Base-by-base conservation (phyloP, 495 filamentous ascomycete species). In the Cercophora scortea region DNA sequence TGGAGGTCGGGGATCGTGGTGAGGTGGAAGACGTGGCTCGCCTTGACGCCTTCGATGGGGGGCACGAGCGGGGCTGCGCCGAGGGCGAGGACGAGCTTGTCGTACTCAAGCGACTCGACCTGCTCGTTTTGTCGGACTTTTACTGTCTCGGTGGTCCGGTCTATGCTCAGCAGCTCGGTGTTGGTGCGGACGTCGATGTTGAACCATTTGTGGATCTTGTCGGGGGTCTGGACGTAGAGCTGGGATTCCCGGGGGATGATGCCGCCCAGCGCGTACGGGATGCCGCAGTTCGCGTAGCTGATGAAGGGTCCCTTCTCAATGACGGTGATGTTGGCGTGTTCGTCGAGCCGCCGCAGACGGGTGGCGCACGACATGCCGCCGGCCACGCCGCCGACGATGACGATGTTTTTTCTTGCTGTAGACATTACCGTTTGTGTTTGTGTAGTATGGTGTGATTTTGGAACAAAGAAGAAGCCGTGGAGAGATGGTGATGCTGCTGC, bases 281-380 rank as follows among this genome's bases (percentile, higher is more conserved):
- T 61, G 3, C 66, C 66, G 51, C 64, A 69, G 50, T 69, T 69
- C 45, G 66, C 64, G 55, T 60, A 69, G 50, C 55, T 50, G 40
- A 62, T 52, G 52, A 57, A 69, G 16, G 61, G 62, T 0, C 66
- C 66, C 41, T 54, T 60, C 51, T 69, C 64, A 43, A 69, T 61
- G 47, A 69, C 66, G 40, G 62, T 67, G 51, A 69, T 69, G 18
- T 17, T 42, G 9, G 62, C 55, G 13, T 50, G 34, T 48, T 69
- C 66, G 42, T 54, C 34, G 34, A 69, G 64, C 39, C 64, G 62
- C 4, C 66, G 61, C 6, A 59, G 57, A 17, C 64, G 61, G 42
- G 63, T 64, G 0, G 65, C 63, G 41, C 51, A 49, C 6, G 65
- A 69, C 64, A 69, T 68, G 49, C 65, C 61, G 41, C 62, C 62